phyloP scores from a whole-genome alignment of 371 early-diverging fungal genomes.

The Mortierella sp. region DNA sequence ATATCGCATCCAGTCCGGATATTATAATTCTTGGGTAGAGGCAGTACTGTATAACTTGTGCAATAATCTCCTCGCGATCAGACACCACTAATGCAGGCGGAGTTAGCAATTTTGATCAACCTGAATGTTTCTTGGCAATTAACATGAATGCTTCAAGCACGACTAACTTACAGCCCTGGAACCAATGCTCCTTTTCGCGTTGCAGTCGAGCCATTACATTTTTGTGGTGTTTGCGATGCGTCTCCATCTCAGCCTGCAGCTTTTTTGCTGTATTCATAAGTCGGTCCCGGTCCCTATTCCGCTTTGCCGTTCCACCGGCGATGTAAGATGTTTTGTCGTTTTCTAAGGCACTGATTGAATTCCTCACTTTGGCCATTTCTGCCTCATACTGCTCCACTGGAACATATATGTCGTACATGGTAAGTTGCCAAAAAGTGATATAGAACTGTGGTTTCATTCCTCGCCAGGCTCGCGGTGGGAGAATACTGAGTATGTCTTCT shows the following conservation, averaged over 20 bases:
- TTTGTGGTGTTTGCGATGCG: constrained; percentile 54
- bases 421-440: constrained; percentile 88
- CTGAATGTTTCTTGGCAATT: not conserved
- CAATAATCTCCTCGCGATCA: constrained; percentile 61
- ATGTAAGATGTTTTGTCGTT: constrained; percentile 34
- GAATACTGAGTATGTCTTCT: constrained; percentile 54
- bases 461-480: constrained; percentile 53
- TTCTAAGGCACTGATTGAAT: constrained; percentile 60
- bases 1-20: constrained; percentile 86
- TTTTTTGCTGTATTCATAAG: constrained; percentile 52
- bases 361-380: constrained; percentile 73
- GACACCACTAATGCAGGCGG: constrained; percentile 7
- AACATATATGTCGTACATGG: constrained; percentile 84
- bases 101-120: not conserved
- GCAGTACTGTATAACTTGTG: constrained; percentile 82
- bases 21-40: constrained; percentile 81
- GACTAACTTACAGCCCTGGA: constrained; percentile 38
- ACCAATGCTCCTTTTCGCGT: constrained; percentile 39
- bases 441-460: constrained; percentile 81
- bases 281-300: constrained; percentile 59
- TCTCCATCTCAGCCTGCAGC: constrained; percentile 51
- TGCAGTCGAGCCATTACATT: constrained; percentile 44
- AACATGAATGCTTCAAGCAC: no score
- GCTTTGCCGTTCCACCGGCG: constrained; percentile 39
- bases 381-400: constrained; percentile 79